Conservation (phyloP, 768 basidiomycete genomes). For the Suillus ampliporus region DNA sequence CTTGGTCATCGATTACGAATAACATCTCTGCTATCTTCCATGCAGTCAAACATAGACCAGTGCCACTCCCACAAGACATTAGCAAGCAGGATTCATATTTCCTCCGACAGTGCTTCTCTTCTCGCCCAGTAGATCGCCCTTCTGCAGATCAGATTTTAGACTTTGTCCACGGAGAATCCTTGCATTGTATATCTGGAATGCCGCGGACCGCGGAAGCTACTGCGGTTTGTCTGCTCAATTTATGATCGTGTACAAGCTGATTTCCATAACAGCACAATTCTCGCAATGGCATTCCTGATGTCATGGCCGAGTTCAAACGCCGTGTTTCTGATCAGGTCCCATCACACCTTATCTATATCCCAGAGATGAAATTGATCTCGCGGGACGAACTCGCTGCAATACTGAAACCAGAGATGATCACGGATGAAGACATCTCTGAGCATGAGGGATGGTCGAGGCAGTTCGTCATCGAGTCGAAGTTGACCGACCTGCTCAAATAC, state of each 20-base stretch:
- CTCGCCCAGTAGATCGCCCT: background rate
- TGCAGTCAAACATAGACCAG: too few species aligned
- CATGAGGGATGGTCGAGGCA: background rate
- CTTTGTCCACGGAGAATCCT: background rate
- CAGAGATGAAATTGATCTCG: conserved; percentile 3
- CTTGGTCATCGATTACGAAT: too few species aligned
- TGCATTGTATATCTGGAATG: background rate
- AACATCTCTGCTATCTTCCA: too few species aligned
- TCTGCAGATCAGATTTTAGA: background rate
- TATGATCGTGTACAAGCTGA: background rate
- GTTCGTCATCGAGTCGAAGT: background rate
- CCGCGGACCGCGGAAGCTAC: background rate
- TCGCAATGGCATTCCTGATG: background rate
- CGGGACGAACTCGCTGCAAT: conserved; percentile 6
- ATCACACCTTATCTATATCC: conserved; percentile 9
- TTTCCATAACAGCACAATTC: background rate
- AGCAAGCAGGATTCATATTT: background rate
- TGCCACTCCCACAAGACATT: too few species aligned
- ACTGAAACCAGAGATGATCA: conserved; percentile 12
- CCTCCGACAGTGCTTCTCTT: conserved; percentile 1
- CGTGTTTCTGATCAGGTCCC: conserved; percentile 12
- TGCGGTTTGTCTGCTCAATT: background rate
- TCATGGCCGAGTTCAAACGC: conserved; percentile 13
- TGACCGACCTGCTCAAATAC: conserved; percentile 10
- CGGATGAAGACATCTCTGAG: too few species aligned